These are phyloP conservation scores for Starmera caribaea DNA, from an alignment of 805 yeast species.

Conservation along the genomic window DNA sequence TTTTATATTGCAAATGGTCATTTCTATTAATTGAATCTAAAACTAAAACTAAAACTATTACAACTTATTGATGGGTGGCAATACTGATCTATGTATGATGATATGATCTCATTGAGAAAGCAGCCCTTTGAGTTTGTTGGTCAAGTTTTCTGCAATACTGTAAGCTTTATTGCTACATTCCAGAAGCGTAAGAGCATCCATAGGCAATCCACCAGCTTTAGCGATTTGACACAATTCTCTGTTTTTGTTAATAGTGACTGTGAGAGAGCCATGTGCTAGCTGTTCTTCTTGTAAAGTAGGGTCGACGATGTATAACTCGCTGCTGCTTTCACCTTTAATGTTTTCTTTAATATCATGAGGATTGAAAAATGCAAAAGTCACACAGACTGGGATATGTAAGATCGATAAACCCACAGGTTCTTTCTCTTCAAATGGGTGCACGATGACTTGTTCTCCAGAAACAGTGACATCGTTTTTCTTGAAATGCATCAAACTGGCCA, in stretches of 20 bases:
- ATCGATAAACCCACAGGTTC: slow-evolving; percentile 82
- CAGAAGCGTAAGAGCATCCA: slow-evolving; percentile 61
- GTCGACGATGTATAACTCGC: slow-evolving; percentile 61
- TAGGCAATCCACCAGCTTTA: slow-evolving; percentile 83
- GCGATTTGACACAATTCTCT: slow-evolving; percentile 84
- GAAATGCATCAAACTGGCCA: slow-evolving; percentile 77
- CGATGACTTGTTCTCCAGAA: slow-evolving; percentile 49
- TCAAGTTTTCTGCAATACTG: slow-evolving; percentile 48
- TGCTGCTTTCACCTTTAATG: slow-evolving; percentile 54
- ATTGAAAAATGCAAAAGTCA: slow-evolving; percentile 80
- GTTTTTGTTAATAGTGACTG: slow-evolving; percentile 82
- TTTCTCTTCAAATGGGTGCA: slow-evolving; percentile 68
- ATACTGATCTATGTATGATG: too few species aligned
- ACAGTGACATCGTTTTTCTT: slow-evolving; percentile 77
- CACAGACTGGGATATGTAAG: slow-evolving; percentile 83
- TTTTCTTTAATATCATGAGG: slow-evolving; percentile 56
- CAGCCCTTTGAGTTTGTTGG: slow-evolving; percentile 49
- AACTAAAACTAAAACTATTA: too few species aligned
- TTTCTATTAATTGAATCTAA: too few species aligned
- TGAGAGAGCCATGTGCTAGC: slow-evolving; percentile 67
- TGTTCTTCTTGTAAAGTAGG: slow-evolving; percentile 71
- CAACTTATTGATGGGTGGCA: too few species aligned
- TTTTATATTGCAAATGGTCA: too few species aligned
- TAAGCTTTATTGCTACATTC: slow-evolving; percentile 63
- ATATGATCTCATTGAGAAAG: slow-evolving; percentile 24